phyloP scores from a whole-genome alignment of 495 filamentous ascomycete genomes.

The Parmelia sp. region DNA sequence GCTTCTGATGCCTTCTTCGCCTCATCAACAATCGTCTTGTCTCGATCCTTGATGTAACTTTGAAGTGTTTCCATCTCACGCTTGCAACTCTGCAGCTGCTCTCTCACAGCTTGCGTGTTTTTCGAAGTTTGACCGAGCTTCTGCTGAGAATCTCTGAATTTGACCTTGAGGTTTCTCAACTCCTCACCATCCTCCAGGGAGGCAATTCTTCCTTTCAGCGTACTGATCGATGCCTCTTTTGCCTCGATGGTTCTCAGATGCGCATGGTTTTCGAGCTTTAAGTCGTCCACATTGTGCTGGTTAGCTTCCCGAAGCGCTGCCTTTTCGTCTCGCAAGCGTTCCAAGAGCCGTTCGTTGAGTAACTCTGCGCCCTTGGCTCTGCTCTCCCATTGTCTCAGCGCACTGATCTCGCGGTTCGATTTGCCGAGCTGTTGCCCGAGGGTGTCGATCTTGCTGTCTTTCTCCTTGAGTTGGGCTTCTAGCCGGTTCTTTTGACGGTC shows the following conservation, averaged over 20 bases:
- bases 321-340: background rate
- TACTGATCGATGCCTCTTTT: background rate
- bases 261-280: background rate
- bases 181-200: background rate
- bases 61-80: background rate
- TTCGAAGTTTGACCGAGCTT: background rate
- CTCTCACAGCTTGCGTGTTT: background rate
- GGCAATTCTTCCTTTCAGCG: background rate
- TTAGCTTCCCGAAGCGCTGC: background rate
- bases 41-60: background rate
- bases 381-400: background rate
- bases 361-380: background rate
- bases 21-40: too few relatives aligned
- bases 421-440: background rate
- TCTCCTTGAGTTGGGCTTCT: background rate
- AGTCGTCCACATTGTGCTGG: background rate
- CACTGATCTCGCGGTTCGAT: background rate
- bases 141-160: background rate
- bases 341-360: too few relatives aligned
- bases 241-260: background rate
- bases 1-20: too few relatives aligned
- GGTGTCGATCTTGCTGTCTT: background rate
- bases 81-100: background rate
- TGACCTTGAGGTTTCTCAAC: background rate
- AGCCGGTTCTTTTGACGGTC: background rate